These are phyloP conservation scores for Lactarius indigo DNA, from an alignment of 768 basidiomycete genomes.

Conservation along the genomic window DNA sequence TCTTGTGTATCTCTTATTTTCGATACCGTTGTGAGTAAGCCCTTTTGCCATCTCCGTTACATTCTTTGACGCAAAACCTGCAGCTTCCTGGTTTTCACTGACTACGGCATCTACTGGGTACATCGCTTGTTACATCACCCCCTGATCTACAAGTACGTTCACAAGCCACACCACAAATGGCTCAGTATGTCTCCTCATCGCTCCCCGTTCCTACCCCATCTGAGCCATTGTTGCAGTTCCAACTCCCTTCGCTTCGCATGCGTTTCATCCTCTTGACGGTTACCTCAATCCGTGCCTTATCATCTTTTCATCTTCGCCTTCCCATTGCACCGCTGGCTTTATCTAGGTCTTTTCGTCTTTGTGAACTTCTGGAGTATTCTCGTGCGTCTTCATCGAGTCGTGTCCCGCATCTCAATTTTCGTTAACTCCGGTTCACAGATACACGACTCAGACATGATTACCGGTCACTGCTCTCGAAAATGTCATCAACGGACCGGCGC, in stretches of 20 bases:
- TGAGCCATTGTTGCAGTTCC: conserved; percentile 56
- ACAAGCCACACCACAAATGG: conserved; percentile 99
- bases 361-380: conserved; percentile 96
- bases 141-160: conserved; percentile 79
- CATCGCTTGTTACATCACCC: conserved; percentile 89
- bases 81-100: conserved; percentile 84
- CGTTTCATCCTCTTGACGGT: conserved; percentile 96
- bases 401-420: not conserved
- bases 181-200: conserved; percentile 57
- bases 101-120: conserved; percentile 95
- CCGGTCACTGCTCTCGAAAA: conserved; percentile 83
- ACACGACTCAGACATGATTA: conserved; percentile 99
- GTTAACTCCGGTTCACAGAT: conserved; percentile 52
- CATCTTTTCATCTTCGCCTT: conserved; percentile 89
- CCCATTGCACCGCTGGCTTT: conserved; percentile 82
- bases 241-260: conserved; percentile 95
- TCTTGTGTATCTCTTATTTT: conserved; percentile 64
- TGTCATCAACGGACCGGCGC: conserved; percentile 96
- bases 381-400: conserved; percentile 43
- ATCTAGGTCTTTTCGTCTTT: conserved; percentile 81
- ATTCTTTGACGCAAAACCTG: conserved; percentile 17
- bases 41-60: not conserved
- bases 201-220: not conserved
- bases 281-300: conserved; percentile 94
- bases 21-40: conserved; percentile 67